These are phyloP conservation scores for Neostapfia colusana DNA, from an alignment of 176 grass and related monocot genomes.

Conservation along the genomic window DNA sequence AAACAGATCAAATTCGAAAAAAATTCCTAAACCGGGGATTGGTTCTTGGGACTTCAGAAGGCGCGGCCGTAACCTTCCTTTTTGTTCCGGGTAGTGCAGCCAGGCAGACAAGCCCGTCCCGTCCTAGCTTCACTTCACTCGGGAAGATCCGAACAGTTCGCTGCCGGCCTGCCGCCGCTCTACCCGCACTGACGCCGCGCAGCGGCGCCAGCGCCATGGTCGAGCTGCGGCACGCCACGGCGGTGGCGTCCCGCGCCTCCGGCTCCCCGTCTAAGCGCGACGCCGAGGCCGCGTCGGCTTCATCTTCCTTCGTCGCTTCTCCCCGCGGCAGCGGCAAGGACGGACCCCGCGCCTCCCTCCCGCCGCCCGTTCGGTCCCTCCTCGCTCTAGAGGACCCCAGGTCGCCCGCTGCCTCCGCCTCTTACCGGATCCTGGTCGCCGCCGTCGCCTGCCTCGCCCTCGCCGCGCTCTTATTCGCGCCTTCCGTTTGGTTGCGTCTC, in stretches of 20 bases:
- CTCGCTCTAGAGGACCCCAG: conserved; percentile 71
- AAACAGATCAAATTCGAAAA: background rate
- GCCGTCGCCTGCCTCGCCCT: conserved; percentile 58
- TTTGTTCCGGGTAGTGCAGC: background rate
- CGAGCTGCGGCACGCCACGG: conserved; percentile 81
- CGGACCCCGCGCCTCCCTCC: conserved; percentile 49
- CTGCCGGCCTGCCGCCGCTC: background rate
- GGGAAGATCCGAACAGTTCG: background rate
- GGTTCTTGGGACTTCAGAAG: background rate
- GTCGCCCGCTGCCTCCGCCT: conserved; percentile 47
- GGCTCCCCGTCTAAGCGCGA: conserved; percentile 64
- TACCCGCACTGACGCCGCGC: background rate
- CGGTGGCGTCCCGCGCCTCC: conserved; percentile 45
- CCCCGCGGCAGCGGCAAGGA: conserved; percentile 37
- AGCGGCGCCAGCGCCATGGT: conserved; percentile 52
- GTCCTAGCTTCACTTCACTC: background rate
- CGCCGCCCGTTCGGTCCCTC: conserved; percentile 55
- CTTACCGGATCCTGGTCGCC: conserved; percentile 73
- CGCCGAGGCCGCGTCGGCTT: conserved; percentile 29
- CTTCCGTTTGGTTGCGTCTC: conserved; percentile 72
- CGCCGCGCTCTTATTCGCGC: conserved; percentile 46
- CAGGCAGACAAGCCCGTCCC: background rate
- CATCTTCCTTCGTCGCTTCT: conserved; percentile 54
- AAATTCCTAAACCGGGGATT: background rate
- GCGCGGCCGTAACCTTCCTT: background rate